Conservation (phyloP, 2,329 filamentous ascomycete genomes). For the Neophaeococcomyces aloes region DNA sequence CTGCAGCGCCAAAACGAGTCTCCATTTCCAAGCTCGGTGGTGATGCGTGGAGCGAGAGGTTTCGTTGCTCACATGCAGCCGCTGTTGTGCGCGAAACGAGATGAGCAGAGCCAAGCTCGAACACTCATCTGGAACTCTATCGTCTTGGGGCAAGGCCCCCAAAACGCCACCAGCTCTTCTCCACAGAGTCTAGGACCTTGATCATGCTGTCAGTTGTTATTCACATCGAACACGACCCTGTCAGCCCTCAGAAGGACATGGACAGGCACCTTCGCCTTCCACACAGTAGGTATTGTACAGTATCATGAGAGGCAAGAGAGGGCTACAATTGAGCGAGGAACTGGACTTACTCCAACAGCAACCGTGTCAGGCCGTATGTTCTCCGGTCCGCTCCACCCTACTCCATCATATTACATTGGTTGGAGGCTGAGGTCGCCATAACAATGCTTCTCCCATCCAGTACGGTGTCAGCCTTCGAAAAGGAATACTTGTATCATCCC, state of each 20-base stretch:
- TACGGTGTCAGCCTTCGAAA: background rate
- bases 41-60: background rate
- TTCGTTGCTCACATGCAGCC: conserved; percentile 1
- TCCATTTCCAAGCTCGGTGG: conserved; percentile 3
- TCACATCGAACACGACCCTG: background rate
- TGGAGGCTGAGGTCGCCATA: conserved; percentile 1
- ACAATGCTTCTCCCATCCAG: background rate
- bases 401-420: conserved; percentile 6
- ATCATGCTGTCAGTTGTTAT: background rate
- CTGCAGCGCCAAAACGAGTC: background rate
- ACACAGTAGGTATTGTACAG: background rate
- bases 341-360: background rate
- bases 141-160: background rate
- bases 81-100: conserved; percentile 1
- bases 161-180: background rate
- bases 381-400: background rate
- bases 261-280: background rate
- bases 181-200: background rate
- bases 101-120: background rate
- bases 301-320: background rate
- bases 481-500: background rate
- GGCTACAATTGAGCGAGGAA: too few species aligned
- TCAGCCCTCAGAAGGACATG: background rate
- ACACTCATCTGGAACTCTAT: background rate
- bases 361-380: conserved; percentile 1